phyloP scores from a whole-genome alignment of 2,329 filamentous ascomycete genomes.

The Colletotrichum sp. region DNA sequence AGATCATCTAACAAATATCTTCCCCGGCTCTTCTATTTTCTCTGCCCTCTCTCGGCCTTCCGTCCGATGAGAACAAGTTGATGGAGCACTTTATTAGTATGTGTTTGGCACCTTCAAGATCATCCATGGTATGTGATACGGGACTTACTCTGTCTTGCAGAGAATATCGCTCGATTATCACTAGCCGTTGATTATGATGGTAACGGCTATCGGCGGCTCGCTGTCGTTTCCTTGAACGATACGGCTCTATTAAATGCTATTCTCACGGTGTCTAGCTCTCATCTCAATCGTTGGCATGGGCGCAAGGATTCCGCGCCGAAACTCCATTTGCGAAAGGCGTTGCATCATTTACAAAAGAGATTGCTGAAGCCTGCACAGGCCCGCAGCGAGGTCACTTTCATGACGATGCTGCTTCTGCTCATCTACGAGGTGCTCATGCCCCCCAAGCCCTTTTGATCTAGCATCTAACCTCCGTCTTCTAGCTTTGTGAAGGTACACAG shows the following conservation, averaged over 20 bases:
- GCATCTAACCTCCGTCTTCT: background rate
- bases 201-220: background rate
- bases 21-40: background rate
- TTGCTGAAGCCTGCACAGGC: background rate
- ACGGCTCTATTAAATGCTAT: background rate
- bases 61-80: background rate
- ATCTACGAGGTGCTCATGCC: background rate
- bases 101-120: background rate
- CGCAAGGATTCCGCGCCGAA: background rate
- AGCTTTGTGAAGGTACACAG: background rate
- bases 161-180: background rate
- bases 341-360: background rate
- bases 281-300: background rate
- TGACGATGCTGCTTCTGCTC: background rate
- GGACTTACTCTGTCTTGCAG: background rate
- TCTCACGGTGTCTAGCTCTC: background rate
- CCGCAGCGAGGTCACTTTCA: background rate
- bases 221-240: background rate
- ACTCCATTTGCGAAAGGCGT: background rate
- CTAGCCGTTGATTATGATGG: background rate
- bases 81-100: background rate
- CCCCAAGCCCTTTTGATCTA: fast-evolving
- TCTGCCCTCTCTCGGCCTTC: background rate
- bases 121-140: background rate
- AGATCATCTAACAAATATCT: background rate